Evolutionary conservation across 2,329 filamentous ascomycete genomes (phyloP).

Genomic region (Amauroascus verrucosus): DNA sequence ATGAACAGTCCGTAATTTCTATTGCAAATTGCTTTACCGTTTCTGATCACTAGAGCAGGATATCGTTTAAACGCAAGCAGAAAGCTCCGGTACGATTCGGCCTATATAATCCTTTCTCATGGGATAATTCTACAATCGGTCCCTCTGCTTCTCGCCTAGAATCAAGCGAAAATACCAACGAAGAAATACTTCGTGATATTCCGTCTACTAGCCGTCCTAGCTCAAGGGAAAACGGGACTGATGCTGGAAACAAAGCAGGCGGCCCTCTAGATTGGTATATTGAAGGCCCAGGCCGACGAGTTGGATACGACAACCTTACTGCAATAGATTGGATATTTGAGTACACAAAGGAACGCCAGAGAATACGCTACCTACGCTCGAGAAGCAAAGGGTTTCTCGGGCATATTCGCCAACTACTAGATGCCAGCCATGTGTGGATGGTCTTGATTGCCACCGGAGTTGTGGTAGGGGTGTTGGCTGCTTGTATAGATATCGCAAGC

Average conservation of each 20-base stretch:
- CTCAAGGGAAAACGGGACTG: slow-evolving; percentile 21
- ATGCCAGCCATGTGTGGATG: slow-evolving; percentile 85
- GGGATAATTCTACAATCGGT: slow-evolving; percentile 15
- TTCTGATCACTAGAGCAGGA: slow-evolving; percentile 20
- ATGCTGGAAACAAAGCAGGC: slow-evolving; percentile 32
- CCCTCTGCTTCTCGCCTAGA: slow-evolving; percentile 6
- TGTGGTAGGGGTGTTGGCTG: slow-evolving; percentile 72
- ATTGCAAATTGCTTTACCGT: neutral
- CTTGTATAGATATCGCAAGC: slow-evolving; percentile 77
- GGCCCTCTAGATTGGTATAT: slow-evolving; percentile 65
- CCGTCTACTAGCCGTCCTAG: slow-evolving; percentile 19
- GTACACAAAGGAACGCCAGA: slow-evolving; percentile 89
- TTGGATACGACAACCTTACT: slow-evolving; percentile 91
- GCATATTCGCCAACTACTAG: slow-evolving; percentile 60
- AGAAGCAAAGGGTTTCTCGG: slow-evolving; percentile 61
- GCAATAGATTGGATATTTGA: slow-evolving; percentile 99
- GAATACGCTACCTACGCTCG: slow-evolving; percentile 64
- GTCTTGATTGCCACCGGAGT: slow-evolving; percentile 78
- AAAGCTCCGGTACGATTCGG: slow-evolving; percentile 33
- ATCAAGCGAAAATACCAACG: slow-evolving; percentile 12
- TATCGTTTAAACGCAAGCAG: slow-evolving; percentile 37
- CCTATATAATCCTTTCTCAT: slow-evolving; percentile 31
- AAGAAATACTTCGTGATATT: slow-evolving; percentile 17
- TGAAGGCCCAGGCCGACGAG: slow-evolving; percentile 77
- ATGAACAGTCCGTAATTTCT: slow-evolving; percentile 28